Evolutionary conservation across 768 basidiomycete genomes (phyloP), one percentile per base, ranked within the genome.

Genomic region (Cantharellus anzutake): DNA sequence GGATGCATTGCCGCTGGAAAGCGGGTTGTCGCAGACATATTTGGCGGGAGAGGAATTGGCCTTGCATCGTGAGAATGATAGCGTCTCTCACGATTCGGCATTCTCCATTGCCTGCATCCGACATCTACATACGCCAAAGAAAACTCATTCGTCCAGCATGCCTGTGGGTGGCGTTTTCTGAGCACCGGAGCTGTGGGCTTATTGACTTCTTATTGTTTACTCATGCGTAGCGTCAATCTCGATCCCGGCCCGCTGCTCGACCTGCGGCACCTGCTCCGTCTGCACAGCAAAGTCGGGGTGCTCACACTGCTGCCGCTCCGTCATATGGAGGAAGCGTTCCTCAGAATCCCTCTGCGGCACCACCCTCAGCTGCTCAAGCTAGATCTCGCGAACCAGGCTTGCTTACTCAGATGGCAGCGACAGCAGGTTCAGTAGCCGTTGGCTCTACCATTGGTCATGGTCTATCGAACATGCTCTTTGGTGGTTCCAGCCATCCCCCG

Each of bases 361-460:
- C 52, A 7, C 11, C 71, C 1, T 70, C 73, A 4, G 68, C 73
- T 0, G 68, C 66, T 0, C 69, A 48, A 38, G 61, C 61, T 40
- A 57, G 52, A 29, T 48, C 50, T 16, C 60, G 74, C 51, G 69
- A 77, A 62, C 87, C 88, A 1, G 87, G 88, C 11, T 74, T 91
- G 77, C 59, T 91, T 16, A 76, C 80, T 0, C 84, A 86, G 67
- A 90, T 91, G 86, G 88, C 88, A 59, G 84, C 86, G 3, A 89
- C 90, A 3, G 90, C 89, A 37, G 90, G 89, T 62, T 86, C 86
- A 60, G 89, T 93, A 56, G 91, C 89, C 3, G 74, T 88, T 56
- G 91, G 90, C 35, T 90, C 86, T 4, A 83, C 82, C 60, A 79
- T 94, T 63, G 90, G 89, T 51, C 90, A 94, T 68, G 90, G 90